Evolutionary conservation across 148 eudicot genomes (phyloP), one percentile per base, ranked within the genome.

Genomic region (Rhododendron molle): DNA sequence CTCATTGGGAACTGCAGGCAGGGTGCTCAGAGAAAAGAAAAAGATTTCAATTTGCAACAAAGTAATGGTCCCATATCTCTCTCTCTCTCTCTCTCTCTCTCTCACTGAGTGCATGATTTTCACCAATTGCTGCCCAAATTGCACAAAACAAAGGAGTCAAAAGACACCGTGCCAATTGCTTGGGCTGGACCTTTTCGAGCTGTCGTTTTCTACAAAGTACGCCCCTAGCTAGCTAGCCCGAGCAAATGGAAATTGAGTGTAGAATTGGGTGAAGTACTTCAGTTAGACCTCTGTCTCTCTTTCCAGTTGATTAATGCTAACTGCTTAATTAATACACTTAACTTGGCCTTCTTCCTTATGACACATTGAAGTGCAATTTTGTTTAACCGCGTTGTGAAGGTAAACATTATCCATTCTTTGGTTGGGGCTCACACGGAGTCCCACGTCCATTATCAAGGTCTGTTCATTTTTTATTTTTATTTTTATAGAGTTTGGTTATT

Each of bases 1-100:
- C 84, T 72, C 90, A 86, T 90, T 52, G 86, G 88, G 87, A 83
- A 85, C 81, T n/a, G 85, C 85, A 87, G 84, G 67, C 28, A 71
- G 79, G 58, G 30, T 26, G 82, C 77, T 76, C 88, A 85, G 47
- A 69, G 34, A 5, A 85, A 49, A 44, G 46, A 65, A 67, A 78
- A 38, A 34, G 36, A 8, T 32, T 40, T 36, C 11, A 21, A n/a
- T 67, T 8, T 67, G 26, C 1, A 40, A 40, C 49, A 46, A 34
- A 67, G 38, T 60, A 44, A 83, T 67, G 77, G 84, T 83, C 84
- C 54, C 76, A 62, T 12, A 5, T 60, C 34, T 80, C 83, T 76
- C 52, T 52, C 3, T 52, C 72, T 43, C 74, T 73, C 73, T 72
- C 30, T 43, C 76, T 28, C 23, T 28, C 82, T 23, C 62, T 56